These are phyloP conservation scores for Kazachstania sp. DNA, from an alignment of 1,139 yeast species.

Conservation along the genomic window DNA sequence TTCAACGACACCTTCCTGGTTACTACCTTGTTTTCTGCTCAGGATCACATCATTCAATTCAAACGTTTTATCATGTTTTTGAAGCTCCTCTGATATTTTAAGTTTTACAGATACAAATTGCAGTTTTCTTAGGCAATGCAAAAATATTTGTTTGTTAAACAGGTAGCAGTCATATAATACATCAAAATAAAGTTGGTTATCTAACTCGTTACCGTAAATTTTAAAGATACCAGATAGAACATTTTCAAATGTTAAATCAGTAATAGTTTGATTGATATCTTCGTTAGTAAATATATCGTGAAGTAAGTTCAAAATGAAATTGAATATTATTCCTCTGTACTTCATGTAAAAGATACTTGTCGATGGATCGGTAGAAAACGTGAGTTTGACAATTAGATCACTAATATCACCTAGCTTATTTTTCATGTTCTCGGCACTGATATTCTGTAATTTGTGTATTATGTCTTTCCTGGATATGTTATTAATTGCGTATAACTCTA, in stretches of 20 bases:
- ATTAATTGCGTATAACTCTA: constrained; percentile 31
- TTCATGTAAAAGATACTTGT: constrained; percentile 25
- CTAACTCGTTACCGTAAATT: constrained; percentile 27
- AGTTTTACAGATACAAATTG: constrained; percentile 22
- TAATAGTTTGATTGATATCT: neutral
- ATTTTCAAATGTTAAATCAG: neutral
- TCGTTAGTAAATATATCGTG: constrained; percentile 5
- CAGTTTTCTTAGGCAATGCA: constrained; percentile 10
- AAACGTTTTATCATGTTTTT: constrained; percentile 17
- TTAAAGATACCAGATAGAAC: constrained; percentile 4
- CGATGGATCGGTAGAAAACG: constrained; percentile 11
- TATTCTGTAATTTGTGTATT: constrained; percentile 9
- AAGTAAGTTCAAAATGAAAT: constrained; percentile 19
- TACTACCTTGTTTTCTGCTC: constrained; percentile 2
- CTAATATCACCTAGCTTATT: constrained; percentile 5
- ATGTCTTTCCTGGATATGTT: constrained; percentile 15
- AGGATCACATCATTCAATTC: constrained; percentile 10
- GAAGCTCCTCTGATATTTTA: constrained; percentile 25
- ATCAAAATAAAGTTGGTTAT: constrained; percentile 19
- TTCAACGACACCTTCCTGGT: constrained; percentile 7
- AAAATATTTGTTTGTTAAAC: constrained; percentile 11
- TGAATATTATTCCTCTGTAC: constrained; percentile 21
- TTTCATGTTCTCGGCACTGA: constrained; percentile 7
- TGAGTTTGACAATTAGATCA: constrained; percentile 7
- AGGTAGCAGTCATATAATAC: constrained; percentile 14